Percentiles rank a stretch among this genome's conserved stretches.
phyloP scores from a whole-genome alignment of 1,139 yeast genomes.

The Saccharomyces hybrid region DNA sequence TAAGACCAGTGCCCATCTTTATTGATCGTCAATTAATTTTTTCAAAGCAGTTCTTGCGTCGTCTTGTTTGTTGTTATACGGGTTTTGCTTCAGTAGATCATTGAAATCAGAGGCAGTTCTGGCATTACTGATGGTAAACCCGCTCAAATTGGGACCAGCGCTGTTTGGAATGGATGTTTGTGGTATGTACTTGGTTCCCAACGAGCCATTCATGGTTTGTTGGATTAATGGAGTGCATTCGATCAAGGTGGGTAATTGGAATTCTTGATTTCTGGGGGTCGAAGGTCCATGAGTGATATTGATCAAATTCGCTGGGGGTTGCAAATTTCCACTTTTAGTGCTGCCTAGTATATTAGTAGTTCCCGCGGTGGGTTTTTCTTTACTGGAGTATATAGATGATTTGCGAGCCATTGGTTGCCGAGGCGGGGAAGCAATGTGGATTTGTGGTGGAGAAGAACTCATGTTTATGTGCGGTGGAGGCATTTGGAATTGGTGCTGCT shows the following conservation, averaged over 20 bases:
- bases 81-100: not conserved
- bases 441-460: not conserved
- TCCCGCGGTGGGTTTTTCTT: not conserved
- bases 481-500: slow-evolving; percentile 12
- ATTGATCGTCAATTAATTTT: slow-evolving; percentile 23
- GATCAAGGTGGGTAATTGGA: slow-evolving; percentile 12
- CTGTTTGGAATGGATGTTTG: not conserved
- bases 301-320: not conserved
- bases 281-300: slow-evolving; percentile 11
- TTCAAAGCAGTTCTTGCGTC: slow-evolving; percentile 29
- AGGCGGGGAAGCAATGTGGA: not conserved
- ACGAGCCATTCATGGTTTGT: slow-evolving; percentile 28
- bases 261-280: slow-evolving; percentile 15
- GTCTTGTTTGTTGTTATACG: slow-evolving; percentile 15
- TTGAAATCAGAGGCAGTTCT: not conserved
- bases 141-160: not conserved
- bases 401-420: not conserved
- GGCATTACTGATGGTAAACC: slow-evolving; percentile 2
- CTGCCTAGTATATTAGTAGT: not conserved
- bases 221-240: slow-evolving; percentile 27
- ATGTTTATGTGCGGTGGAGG: slow-evolving; percentile 1
- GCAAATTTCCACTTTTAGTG: not conserved
- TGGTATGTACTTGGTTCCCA: slow-evolving; percentile 16
- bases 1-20: slow-evolving; percentile 6
- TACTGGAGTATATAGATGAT: not conserved